Evolutionary conservation across 106 monocot species (phyloP).

Genomic region (Dioscorea zingiberensis): DNA sequence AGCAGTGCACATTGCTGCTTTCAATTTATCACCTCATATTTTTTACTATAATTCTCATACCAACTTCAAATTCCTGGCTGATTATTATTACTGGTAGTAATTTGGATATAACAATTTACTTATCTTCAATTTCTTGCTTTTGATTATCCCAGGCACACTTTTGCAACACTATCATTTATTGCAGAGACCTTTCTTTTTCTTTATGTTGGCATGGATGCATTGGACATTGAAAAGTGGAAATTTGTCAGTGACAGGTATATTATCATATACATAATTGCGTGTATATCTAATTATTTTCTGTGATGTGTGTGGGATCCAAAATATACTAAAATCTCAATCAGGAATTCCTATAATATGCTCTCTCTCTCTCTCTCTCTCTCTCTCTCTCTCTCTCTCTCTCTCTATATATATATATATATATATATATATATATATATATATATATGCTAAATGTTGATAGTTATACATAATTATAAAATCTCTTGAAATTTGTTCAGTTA

Average conservation of each 20-base stretch:
- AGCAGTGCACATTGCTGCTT: background rate
- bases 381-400: too few relatives aligned
- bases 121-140: background rate
- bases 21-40: too few relatives aligned
- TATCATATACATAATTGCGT: background rate
- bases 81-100: too few relatives aligned
- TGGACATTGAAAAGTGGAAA: constrained; percentile 98
- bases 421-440: background rate
- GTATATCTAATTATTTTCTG: background rate
- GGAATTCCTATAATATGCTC: too few relatives aligned
- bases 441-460: background rate
- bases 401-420: background rate
- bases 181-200: constrained; percentile 93
- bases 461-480: background rate
- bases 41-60: too few relatives aligned
- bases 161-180: constrained; percentile 97
- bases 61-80: too few relatives aligned
- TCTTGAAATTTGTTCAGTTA: background rate
- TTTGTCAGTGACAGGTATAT: constrained; percentile 73
- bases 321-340: too few relatives aligned
- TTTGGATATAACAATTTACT: background rate
- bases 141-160: constrained; percentile 67
- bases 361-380: too few relatives aligned
- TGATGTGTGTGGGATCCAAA: too few relatives aligned
- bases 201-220: constrained; percentile 99